Percentiles rank a stretch among this genome's conserved stretches.
These are phyloP conservation scores for Monarda citriodora DNA, from an alignment of 305 asterid species.

Conservation along the genomic window DNA sequence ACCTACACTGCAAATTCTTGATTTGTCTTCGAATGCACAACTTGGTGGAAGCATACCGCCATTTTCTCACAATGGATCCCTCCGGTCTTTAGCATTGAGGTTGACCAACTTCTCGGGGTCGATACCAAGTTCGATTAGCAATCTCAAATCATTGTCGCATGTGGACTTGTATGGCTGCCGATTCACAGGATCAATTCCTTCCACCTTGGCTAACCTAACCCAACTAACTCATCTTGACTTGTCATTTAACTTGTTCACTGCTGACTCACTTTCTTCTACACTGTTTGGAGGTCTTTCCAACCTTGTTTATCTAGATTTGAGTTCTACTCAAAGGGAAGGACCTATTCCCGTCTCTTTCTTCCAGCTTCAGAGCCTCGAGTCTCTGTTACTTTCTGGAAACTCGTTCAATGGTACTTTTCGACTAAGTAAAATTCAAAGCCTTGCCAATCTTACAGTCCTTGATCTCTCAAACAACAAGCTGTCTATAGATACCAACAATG, in stretches of 20 bases:
- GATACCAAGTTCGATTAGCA: not conserved
- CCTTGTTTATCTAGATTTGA: slow-evolving; percentile 7
- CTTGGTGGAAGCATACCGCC: not conserved
- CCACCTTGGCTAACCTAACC: not conserved
- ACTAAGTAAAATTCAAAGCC: no score
- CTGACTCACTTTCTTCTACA: not conserved
- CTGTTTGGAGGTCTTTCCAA: no score
- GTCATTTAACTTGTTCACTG: not conserved
- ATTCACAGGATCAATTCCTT: not conserved
- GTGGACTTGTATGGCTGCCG: not conserved
- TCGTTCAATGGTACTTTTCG: no score
- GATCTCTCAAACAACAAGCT: slow-evolving; percentile 22
- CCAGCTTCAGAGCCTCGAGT: not conserved
- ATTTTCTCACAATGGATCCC: not conserved
- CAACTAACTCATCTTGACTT: not conserved
- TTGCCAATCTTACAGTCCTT: no score
- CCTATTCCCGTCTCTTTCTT: slow-evolving; percentile 28
- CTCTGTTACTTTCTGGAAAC: no score
- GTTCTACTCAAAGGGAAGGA: slow-evolving; percentile 21
- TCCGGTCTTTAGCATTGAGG: not conserved
- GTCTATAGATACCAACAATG: not conserved
- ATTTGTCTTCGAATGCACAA: not conserved
- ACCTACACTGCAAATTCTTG: not conserved
- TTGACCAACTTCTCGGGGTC: not conserved
- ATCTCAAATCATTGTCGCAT: not conserved